Conservation (phyloP, 495 filamentous ascomycete genomes). For the Penicillium roqueforti region DNA sequence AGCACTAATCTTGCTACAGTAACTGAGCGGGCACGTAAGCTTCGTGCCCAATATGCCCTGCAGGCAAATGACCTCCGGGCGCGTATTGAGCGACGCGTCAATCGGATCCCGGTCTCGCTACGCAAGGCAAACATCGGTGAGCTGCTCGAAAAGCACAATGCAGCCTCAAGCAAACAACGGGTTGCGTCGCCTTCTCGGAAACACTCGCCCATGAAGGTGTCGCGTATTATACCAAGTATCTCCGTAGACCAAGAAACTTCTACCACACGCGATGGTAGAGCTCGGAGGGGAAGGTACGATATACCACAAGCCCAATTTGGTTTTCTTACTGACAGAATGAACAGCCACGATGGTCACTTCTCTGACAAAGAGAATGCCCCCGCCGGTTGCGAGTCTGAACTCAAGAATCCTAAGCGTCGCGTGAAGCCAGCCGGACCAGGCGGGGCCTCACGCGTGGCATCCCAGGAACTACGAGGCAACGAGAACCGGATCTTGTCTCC, state of each 20-base stretch:
- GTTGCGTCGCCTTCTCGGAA: conserved; percentile 27
- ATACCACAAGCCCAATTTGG: not conserved
- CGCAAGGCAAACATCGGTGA: conserved; percentile 83
- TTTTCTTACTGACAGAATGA: conserved; percentile 11
- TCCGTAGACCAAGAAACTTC: conserved; percentile 29
- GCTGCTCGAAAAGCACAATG: conserved; percentile 57
- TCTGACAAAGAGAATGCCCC: conserved; percentile 78
- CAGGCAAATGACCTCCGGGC: conserved; percentile 79
- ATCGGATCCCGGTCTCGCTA: conserved; percentile 78
- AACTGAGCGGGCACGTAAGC: conserved; percentile 84
- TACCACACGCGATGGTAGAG: conserved; percentile 34
- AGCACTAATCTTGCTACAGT: conserved; percentile 48
- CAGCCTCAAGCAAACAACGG: conserved; percentile 27
- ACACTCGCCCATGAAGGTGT: conserved; percentile 28
- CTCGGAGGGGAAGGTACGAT: conserved; percentile 62
- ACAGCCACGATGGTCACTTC: conserved; percentile 59
- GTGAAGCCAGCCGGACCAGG: conserved; percentile 34
- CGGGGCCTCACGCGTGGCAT: conserved; percentile 46
- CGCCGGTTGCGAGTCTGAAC: conserved; percentile 33
- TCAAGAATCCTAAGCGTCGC: conserved; percentile 61
- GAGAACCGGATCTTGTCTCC: conserved; percentile 68
- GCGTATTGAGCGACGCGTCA: conserved; percentile 90
- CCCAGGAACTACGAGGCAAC: conserved; percentile 42
- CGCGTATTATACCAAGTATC: conserved; percentile 28
- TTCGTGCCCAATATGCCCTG: conserved; percentile 84